Evolutionary conservation across 805 yeast species (phyloP).

Genomic region (Candida easanensis): DNA sequence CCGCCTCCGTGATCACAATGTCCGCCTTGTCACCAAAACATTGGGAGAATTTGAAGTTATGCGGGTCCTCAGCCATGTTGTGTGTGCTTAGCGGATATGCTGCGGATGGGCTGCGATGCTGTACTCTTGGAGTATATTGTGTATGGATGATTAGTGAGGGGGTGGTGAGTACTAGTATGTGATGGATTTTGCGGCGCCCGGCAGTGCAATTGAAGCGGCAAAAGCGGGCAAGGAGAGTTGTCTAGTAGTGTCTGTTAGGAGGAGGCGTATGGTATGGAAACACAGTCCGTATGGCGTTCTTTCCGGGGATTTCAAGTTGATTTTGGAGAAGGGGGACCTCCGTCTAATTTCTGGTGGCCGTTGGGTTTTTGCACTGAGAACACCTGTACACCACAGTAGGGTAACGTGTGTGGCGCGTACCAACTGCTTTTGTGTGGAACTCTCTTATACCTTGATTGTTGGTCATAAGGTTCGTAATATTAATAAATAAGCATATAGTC

Average conservation of each 20-base stretch:
- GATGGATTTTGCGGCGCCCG: too few relatives aligned
- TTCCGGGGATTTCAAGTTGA: too few relatives aligned
- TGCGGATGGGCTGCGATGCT: neutral
- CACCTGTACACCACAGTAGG: neutral
- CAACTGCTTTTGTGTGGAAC: too few relatives aligned
- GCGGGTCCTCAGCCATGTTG: conserved; percentile 32
- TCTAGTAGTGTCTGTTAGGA: too few relatives aligned
- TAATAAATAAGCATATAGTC: too few relatives aligned
- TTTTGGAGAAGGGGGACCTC: neutral
- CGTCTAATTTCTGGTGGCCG: conserved; percentile 2
- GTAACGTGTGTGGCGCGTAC: neutral
- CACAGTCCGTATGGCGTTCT: too few relatives aligned
- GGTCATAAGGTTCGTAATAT: too few relatives aligned
- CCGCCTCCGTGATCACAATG: conserved; percentile 95
- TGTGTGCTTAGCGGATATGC: neutral
- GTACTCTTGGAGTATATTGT: neutral
- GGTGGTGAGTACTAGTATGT: too few relatives aligned
- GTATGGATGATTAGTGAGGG: too few relatives aligned
- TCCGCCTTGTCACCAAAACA: conserved; percentile 99
- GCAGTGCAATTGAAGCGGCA: too few relatives aligned
- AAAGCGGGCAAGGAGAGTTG: too few relatives aligned
- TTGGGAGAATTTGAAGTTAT: conserved; percentile 74
- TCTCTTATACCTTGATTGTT: neutral
- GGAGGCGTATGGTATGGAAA: too few relatives aligned
- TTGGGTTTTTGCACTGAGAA: conserved; percentile 1